Evolutionary conservation across 495 filamentous ascomycete species (phyloP).

Genomic region (Podospora sp.): DNA sequence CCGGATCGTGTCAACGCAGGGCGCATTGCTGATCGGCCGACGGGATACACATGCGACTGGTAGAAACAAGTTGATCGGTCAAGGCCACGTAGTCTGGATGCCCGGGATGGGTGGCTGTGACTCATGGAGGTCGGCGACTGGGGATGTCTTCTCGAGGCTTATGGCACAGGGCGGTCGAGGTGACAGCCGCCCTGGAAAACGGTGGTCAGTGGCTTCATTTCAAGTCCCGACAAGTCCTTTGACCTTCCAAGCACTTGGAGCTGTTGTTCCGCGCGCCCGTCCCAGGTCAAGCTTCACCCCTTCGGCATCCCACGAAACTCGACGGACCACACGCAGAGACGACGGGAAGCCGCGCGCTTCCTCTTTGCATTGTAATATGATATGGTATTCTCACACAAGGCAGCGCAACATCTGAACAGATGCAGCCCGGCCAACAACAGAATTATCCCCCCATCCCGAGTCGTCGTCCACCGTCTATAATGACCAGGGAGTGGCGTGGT

Average conservation of each 20-base stretch:
- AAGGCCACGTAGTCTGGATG: background rate
- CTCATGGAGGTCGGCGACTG: background rate
- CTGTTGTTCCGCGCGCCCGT: too few species aligned
- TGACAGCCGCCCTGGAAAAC: background rate
- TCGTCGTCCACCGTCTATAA: slow-evolving; percentile 26
- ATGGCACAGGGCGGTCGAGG: background rate
- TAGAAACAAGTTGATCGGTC: background rate
- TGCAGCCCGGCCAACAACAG: slow-evolving; percentile 13
- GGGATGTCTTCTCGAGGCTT: background rate
- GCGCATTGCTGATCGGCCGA: background rate
- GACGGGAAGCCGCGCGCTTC: slow-evolving; percentile 2
- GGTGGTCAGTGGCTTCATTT: background rate
- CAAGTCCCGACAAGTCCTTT: background rate
- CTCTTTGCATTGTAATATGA: slow-evolving; percentile 5
- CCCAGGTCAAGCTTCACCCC: too few species aligned
- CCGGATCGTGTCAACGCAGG: background rate
- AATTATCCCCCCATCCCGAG: slow-evolving; percentile 13
- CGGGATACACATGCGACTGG: too few species aligned
- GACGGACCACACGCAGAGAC: background rate
- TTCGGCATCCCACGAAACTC: too few species aligned
- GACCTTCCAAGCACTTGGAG: background rate
- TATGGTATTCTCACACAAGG: slow-evolving; percentile 10
- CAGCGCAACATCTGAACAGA: background rate
- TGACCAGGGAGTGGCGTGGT: slow-evolving; percentile 34
- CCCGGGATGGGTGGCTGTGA: background rate